Conservation (phyloP, 2,329 filamentous ascomycete genomes). For the Penicillium sp. region DNA sequence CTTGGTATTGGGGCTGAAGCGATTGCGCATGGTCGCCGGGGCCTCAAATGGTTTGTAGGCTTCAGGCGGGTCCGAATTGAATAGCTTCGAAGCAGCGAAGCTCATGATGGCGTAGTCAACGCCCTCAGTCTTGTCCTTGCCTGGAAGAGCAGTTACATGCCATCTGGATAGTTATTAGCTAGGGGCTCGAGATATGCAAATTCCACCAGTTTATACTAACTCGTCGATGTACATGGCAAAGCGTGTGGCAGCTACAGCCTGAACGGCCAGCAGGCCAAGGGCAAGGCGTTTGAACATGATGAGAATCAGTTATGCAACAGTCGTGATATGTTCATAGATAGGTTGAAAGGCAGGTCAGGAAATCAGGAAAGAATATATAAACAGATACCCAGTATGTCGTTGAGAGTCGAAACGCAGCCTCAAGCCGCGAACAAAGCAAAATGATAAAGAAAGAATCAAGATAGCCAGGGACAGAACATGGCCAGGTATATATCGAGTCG, state of each 20-base stretch:
- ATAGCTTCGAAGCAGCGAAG: constrained; percentile 53
- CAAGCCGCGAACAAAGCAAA: background rate
- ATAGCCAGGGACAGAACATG: background rate
- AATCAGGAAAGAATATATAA: background rate
- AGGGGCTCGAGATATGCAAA: background rate
- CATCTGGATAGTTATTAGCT: constrained; percentile 29
- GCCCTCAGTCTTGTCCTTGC: constrained; percentile 36
- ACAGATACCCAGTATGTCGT: background rate
- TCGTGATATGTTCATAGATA: background rate
- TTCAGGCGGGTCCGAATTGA: constrained; percentile 46
- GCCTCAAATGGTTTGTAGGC: constrained; percentile 55
- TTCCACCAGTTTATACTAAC: constrained; percentile 29
- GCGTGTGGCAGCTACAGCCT: constrained; percentile 29
- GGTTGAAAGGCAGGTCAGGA: background rate
- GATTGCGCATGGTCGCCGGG: constrained; percentile 50
- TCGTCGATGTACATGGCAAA: constrained; percentile 50
- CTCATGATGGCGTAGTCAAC: constrained; percentile 57
- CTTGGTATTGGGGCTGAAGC: constrained; percentile 57
- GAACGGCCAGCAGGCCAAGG: constrained; percentile 32
- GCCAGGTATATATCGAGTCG: constrained; percentile 8
- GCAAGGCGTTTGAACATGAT: constrained; percentile 29
- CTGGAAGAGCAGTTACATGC: constrained; percentile 40
- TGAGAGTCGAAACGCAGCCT: constrained; percentile 1
- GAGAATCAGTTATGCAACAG: background rate
- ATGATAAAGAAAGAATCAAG: background rate